Base-by-base conservation (phyloP, 352 stramenopile species). In the Aphanomyces stellatus region DNA sequence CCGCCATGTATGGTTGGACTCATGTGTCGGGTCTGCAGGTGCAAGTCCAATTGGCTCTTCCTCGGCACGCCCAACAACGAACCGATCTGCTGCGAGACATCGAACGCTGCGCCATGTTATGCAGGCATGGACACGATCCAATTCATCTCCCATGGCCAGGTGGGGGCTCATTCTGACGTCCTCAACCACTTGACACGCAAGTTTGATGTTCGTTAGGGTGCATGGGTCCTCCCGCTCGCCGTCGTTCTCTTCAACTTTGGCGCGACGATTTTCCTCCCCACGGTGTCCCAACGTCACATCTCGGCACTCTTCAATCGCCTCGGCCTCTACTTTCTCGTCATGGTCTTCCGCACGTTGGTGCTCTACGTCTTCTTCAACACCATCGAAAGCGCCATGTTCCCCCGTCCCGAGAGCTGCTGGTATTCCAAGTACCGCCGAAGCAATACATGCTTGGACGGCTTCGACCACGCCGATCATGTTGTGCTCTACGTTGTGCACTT, bases 391-490 rank as follows among this genome's bases (percentile, higher is more conserved):
- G 53, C 30, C 13, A n/a, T 90, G 19, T 72, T 74, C 35, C 76
- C 77, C 22, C 61, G 59, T 6, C 28, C 43, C 17, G 53, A 59
- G 27, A 69, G 73, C 5, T 90, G 82, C 73, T 88, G 80, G 82
- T 92, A 88, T 65, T 72, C 72, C 15, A 62, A 72, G 13, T 63
- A 88, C 55, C 84, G 84, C 34, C 79, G 73, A 28, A 76, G 78
- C 69, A 70, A 81, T 35, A 69, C 69, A 33, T 92, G 84, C 48
- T 70, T 76, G 3, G 43, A 72, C 67, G 64, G 69, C 25, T 92
- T 92, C 62, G 84, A 92, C 72, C 81, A 88, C 69, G 88, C 84
- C 53, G 84, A 92, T 71, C 84, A 92, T 71, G 65, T 92, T 13
- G 81, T 92, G 62, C 71, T 92, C 55, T 76, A 90, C 41, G 74